Evolutionary conservation across 1,284 basidiomycete genomes (phyloP), one percentile per base, ranked within the genome.

Genomic region (Waitea zeae): DNA sequence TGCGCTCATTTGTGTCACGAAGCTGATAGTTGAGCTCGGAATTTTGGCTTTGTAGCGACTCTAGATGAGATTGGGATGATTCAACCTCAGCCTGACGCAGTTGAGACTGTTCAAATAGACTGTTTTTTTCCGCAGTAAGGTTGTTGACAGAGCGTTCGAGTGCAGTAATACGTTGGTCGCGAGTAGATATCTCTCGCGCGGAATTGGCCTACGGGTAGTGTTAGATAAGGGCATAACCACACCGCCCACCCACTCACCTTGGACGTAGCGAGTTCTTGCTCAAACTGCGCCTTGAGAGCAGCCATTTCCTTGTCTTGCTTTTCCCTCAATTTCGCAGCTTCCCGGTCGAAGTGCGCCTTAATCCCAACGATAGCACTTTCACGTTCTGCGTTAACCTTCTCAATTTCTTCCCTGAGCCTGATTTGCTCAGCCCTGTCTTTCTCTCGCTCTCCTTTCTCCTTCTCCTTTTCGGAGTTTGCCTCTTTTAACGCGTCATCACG

Each of bases 21-120:
- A 92, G 57, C 48, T 90, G 86, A 49, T 81, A 90, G 44, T 87
- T 73, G 22, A 86, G 60, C 49, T 96, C 90, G 6, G 74, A 74
- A 30, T 74, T 78, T 45, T 81, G 76, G 34, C 74, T 72, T 44
- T 82, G 71, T 20, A 88, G 54, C 0, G 65, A 67, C 45, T 87
- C 84, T 1, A 77, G 61, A 39, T 80, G 72, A 3, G 68, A 70
- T 39, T 79, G 73, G 1, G 76, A 71, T 0, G 80, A 78, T 54
- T 96, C 90, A 12, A 82, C 53, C 47, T 95, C 88, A 11, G 82
- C 86, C 50, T 92, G 84, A 17, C 82, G 76, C 29, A 80, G 47
- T 53, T 95, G 86, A 3, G 87, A 61, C 39, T 81, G 72, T 42
- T 88, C 82, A 48, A 93, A 95, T 38, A 87, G 67, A 12, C 60